Evolutionary conservation across 768 basidiomycete species (phyloP), one percentile per base, ranked within the genome.

Genomic region (Mycena galericulata): DNA sequence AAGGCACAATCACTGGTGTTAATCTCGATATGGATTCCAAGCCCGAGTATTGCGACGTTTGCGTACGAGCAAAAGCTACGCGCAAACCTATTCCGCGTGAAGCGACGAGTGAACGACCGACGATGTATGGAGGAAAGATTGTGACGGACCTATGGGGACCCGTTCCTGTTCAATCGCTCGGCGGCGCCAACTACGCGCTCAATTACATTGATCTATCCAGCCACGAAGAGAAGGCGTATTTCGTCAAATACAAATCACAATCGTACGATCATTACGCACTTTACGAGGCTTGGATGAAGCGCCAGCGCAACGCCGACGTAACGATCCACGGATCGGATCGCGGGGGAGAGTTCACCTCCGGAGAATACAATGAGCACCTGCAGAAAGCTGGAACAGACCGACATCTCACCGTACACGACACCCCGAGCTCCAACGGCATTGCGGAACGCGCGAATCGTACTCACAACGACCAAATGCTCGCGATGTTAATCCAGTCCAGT

Each of bases 111-210:
- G 22, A 22, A 38, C 26, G 41, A 3, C 63, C 38, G 18, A 56
- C 58, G 60, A 68, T 38, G 57, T 75, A 73, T 54, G 71, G 73
- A 0, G 73, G 72, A 20, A 74, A 75, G 51, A 57, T 76, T 18
- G 61, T 68, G 3, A 22, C 55, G n/a, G 76, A 78, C 53, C 38
- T 78, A 8, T 77, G 74, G 76, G 78, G 77, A 43, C 77, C 75
- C 22, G 65, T 74, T 9, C 51, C 40, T 18, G 64, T 73, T 12
- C 29, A 54, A 60, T 70, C 69, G 0, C 41, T 73, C 4, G 72
- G 72, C 2, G 68, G 70, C n/a, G 58, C 57, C 11, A 49, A 38
- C 36, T 78, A 76, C 45, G 68, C 57, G 12, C 32, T 62, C 22
- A 47, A 53, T 12, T 72, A 70, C 26, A 59, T 57, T 5, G 76